phyloP scores from a whole-genome alignment of 2,329 filamentous ascomycete species.

The Scedosporium dehoogii region DNA sequence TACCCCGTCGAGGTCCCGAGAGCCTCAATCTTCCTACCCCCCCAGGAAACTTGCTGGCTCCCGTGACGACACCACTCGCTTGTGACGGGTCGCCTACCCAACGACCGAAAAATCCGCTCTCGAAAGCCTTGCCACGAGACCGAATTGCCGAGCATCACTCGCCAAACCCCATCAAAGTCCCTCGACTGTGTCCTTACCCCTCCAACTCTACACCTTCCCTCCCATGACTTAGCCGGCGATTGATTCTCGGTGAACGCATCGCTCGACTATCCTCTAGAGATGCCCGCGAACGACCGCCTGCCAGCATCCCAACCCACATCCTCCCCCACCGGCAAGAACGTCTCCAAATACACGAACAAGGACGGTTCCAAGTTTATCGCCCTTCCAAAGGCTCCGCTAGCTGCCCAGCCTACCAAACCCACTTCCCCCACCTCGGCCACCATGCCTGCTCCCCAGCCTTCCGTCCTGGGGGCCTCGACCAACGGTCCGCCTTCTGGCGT shows the following conservation, averaged over 20 bases:
- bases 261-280: constrained; percentile 17
- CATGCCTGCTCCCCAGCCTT: constrained; percentile 13
- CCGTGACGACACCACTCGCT: background rate
- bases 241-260: constrained; percentile 1
- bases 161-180: background rate
- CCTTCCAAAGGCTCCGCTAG: constrained; percentile 44
- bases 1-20: background rate
- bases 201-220: constrained; percentile 5
- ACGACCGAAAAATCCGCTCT: background rate
- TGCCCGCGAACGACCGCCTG: constrained; percentile 44
- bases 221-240: constrained; percentile 3
- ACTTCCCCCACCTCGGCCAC: constrained; percentile 30
- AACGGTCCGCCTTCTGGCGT: constrained; percentile 39
- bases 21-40: background rate
- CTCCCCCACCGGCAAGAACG: constrained; percentile 41
- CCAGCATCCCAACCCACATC: constrained; percentile 37
- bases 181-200: constrained; percentile 3
- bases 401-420: constrained; percentile 42
- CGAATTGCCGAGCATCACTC: background rate
- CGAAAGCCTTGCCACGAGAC: background rate
- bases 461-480: constrained; percentile 9
- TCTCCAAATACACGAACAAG: constrained; percentile 56
- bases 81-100: background rate
- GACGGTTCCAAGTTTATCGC: constrained; percentile 62
- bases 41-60: background rate